Evolutionary conservation across 225 moss, liverwort and hornwort genomes (phyloP).

Genomic region (Sphagnum tenellum): DNA sequence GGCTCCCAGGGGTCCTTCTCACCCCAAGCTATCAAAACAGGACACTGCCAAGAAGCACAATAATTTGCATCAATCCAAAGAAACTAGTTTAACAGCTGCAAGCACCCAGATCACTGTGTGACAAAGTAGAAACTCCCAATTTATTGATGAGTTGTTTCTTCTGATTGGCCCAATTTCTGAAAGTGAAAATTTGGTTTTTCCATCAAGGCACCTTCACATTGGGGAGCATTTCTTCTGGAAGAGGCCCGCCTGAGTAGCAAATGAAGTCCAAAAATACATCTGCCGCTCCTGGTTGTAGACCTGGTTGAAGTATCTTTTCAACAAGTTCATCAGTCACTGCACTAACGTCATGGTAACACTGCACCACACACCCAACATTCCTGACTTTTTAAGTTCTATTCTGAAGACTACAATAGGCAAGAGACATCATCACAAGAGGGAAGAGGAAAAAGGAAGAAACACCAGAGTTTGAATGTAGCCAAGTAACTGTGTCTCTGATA

Average conservation of each 20-base stretch:
- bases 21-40: slow-evolving; percentile 68
- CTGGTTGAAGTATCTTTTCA: slow-evolving; percentile 68
- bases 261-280: slow-evolving; percentile 88
- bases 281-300: slow-evolving; percentile 74
- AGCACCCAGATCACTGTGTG: background rate
- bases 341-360: slow-evolving; percentile 72
- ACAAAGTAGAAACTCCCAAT: background rate
- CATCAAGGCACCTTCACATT: slow-evolving; percentile 31
- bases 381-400: background rate
- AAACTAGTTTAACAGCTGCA: background rate
- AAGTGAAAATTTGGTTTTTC: too few relatives aligned
- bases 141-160: too few relatives aligned
- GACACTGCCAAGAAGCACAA: slow-evolving; percentile 34
- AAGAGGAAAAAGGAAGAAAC: background rate
- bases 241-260: slow-evolving; percentile 80
- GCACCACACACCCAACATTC: slow-evolving; percentile 13
- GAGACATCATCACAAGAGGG: background rate
- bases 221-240: slow-evolving; percentile 86
- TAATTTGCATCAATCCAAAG: background rate
- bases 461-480: background rate
- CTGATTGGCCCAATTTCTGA: background rate
- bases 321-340: slow-evolving; percentile 86
- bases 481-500: too few relatives aligned
- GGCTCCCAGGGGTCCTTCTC: slow-evolving; percentile 93
- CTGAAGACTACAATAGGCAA: too few relatives aligned